phyloP scores from a whole-genome alignment of 441 rosid genomes.

The Melastoma candidum region DNA sequence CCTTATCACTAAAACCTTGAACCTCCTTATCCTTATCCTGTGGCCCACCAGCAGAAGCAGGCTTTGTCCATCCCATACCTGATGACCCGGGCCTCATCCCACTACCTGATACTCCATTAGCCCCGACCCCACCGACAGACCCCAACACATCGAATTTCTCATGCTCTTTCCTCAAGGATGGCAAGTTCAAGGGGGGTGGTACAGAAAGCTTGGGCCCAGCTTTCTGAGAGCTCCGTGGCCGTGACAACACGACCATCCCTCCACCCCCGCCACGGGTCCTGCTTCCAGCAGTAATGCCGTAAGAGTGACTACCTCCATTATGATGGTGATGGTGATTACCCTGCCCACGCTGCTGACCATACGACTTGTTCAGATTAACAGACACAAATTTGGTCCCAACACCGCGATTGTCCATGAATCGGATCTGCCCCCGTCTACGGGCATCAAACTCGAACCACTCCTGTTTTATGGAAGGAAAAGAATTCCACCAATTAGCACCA shows the following conservation, averaged over 20 bases:
- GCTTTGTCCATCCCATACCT: constrained; percentile 87
- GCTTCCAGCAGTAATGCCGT: constrained; percentile 28
- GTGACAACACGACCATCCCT: constrained; percentile 84
- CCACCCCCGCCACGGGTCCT: constrained; percentile 55
- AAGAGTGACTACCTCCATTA: constrained; percentile 21
- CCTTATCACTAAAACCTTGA: constrained; percentile 19
- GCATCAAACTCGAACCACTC: no score
- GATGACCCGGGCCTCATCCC: constrained; percentile 75
- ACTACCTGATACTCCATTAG: constrained; percentile 57
- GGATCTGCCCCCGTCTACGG: no score
- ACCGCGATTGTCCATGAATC: constrained; percentile 76
- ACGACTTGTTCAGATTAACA: constrained; percentile 83
- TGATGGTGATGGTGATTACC: constrained; percentile 29
- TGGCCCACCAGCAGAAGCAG: constrained; percentile 33
- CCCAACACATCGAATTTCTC: constrained; percentile 73
- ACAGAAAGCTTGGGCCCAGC: constrained; percentile 87
- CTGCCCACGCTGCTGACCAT: constrained; percentile 49
- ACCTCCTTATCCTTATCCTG: constrained; percentile 39
- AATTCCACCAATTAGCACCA: no score
- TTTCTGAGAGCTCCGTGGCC: constrained; percentile 89
- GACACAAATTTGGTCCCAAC: constrained; percentile 70
- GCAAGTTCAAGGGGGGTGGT: constrained; percentile 99
- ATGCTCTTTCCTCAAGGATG: constrained; percentile 82
- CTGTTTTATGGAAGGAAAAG: no score
- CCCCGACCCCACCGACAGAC: constrained; percentile 43